Percentiles rank a stretch among this genome's conserved stretches.
Conservation (phyloP, 2,329 filamentous ascomycete species). For the Colletotrichum kahawae region DNA sequence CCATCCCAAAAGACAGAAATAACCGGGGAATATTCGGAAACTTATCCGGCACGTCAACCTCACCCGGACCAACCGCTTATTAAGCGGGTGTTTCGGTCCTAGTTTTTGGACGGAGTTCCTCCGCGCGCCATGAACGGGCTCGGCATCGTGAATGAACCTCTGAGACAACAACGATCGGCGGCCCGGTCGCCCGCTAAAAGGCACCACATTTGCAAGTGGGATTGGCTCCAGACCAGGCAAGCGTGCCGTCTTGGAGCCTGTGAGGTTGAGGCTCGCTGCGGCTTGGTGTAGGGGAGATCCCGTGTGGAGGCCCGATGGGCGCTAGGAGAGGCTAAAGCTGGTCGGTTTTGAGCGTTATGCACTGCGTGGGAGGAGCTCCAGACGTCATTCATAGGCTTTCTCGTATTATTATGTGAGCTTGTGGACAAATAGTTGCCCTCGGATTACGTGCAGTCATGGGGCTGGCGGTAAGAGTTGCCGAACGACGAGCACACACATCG, state of each 20-base stretch:
- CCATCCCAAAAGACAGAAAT: neutral
- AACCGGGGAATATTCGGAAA: neutral
- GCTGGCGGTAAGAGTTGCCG: neutral
- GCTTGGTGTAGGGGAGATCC: neutral
- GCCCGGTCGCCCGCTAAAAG: neutral
- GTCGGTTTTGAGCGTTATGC: neutral
- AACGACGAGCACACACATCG: neutral
- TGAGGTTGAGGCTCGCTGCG: neutral
- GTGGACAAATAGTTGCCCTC: neutral
- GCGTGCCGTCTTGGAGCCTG: neutral
- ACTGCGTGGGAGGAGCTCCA: neutral
- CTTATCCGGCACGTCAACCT: neutral
- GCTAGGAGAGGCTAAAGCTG: neutral
- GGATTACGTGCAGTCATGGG: neutral
- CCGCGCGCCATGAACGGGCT: neutral
- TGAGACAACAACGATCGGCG: neutral
- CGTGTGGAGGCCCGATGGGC: neutral
- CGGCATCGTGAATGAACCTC: neutral
- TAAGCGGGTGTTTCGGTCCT: neutral
- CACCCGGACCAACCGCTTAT: constrained; percentile 1
- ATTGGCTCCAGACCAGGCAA: neutral
- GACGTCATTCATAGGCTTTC: neutral
- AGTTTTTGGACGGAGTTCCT: neutral
- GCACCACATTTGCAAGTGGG: neutral
- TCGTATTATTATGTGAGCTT: neutral